A percentile compares a stretch with the other conserved stretches of the same genome.
Evolutionary conservation across 2,329 filamentous ascomycete species (phyloP).

Genomic region (Oidium heveae): DNA sequence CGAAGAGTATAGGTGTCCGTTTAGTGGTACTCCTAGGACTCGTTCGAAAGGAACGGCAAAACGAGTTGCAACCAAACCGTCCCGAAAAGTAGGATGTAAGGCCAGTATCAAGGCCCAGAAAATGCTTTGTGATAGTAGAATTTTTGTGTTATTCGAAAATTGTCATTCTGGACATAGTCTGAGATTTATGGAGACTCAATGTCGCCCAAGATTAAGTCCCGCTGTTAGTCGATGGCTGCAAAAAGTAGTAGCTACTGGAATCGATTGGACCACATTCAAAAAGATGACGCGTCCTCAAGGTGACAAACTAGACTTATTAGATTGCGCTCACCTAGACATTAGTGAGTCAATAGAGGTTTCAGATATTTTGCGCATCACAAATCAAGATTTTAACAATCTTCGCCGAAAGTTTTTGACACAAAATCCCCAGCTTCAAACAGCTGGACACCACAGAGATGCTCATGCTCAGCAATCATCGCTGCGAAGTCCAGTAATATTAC

Average conservation of each 20-base stretch:
- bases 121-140: neutral
- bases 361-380: constrained; percentile 3
- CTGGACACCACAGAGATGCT: too few relatives aligned
- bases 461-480: too few relatives aligned
- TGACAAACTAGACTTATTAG: neutral
- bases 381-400: constrained; percentile 25
- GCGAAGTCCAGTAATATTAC: too few relatives aligned
- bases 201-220: neutral
- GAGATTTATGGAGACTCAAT: neutral
- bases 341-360: neutral
- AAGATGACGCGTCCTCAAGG: neutral
- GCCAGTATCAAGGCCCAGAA: neutral
- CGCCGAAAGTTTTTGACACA: neutral
- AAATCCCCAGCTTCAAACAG: neutral
- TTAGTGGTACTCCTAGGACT: neutral
- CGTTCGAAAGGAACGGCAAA: neutral
- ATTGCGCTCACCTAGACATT: too few relatives aligned
- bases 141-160: neutral
- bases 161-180: neutral
- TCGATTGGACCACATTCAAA: neutral
- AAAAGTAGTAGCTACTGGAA: neutral
- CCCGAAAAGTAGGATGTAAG: neutral
- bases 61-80: neutral
- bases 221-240: neutral
- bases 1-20: neutral